Evolutionary conservation across 768 basidiomycete genomes (phyloP).

Genomic region (Galerina marginata): DNA sequence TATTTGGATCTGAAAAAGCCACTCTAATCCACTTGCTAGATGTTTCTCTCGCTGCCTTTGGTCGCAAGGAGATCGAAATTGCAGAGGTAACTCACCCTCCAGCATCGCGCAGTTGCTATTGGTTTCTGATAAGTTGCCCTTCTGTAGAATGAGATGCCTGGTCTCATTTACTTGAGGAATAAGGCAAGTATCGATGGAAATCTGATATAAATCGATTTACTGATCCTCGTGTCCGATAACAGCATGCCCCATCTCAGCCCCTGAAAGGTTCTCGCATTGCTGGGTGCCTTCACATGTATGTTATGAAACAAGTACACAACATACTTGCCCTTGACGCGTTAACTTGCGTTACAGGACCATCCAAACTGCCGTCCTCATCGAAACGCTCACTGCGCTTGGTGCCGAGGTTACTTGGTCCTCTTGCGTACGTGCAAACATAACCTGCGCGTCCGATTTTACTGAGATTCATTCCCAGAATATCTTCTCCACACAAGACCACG

Average conservation of each 20-base stretch:
- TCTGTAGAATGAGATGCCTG: constrained; percentile 87
- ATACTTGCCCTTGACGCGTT: constrained; percentile 8
- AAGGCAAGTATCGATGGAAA: constrained; percentile 59
- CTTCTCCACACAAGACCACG: constrained; percentile 99
- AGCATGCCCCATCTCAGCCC: constrained; percentile 85
- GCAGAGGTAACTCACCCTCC: constrained; percentile 74
- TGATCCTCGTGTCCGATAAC: constrained; percentile 28
- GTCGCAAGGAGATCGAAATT: constrained; percentile 99
- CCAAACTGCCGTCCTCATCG: constrained; percentile 98
- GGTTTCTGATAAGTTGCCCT: constrained; percentile 21
- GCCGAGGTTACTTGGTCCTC: constrained; percentile 99
- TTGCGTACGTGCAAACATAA: constrained; percentile 62
- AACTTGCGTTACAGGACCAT: constrained; percentile 74
- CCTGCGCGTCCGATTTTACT: constrained; percentile 7
- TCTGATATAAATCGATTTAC: constrained; percentile 19
- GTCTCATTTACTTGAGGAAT: constrained; percentile 89
- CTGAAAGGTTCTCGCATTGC: constrained; percentile 95
- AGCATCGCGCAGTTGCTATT: constrained; percentile 12
- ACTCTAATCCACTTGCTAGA: constrained; percentile 49
- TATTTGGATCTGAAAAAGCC: not conserved
- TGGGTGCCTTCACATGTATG: constrained; percentile 96
- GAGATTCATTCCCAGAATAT: constrained; percentile 71
- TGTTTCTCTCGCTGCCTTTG: constrained; percentile 97
- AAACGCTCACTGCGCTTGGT: constrained; percentile 93
- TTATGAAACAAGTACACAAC: constrained; percentile 8